Conservation (phyloP, 2,329 filamentous ascomycete genomes). For the Hypocreales sp. region DNA sequence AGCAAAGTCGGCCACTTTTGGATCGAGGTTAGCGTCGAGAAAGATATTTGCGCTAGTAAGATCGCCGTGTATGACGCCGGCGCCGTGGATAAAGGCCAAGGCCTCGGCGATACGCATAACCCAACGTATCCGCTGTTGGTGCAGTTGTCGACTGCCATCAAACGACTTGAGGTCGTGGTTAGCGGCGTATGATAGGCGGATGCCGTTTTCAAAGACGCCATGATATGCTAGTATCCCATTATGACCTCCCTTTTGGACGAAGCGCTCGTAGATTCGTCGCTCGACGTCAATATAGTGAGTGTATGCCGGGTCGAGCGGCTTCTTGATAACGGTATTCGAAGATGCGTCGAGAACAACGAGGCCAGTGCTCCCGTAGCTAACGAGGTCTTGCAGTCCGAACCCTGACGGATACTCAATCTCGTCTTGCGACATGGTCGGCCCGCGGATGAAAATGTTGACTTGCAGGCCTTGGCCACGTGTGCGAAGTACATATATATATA, state of each 20-base stretch:
- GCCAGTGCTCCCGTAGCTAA: slow-evolving; percentile 1
- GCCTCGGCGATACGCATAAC: background rate
- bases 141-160: background rate
- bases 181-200: background rate
- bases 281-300: background rate
- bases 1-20: background rate
- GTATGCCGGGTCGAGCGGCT: background rate
- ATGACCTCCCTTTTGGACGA: background rate
- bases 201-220: background rate
- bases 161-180: slow-evolving; percentile 1
- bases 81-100: background rate
- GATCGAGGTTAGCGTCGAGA: background rate
- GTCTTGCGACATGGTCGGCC: background rate
- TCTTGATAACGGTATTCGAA: slow-evolving; percentile 2
- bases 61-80: background rate
- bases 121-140: background rate
- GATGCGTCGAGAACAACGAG: slow-evolving; percentile 1
- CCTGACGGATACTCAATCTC: slow-evolving; percentile 1
- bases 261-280: background rate
- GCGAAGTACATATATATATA: too few species aligned
- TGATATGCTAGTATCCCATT: background rate
- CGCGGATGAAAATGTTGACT: too few species aligned
- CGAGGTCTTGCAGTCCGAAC: slow-evolving; percentile 1
- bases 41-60: slow-evolving; percentile 1
- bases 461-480: too few species aligned